phyloP scores from a whole-genome alignment of 106 monocot species.

The Iris macrosiphon region DNA sequence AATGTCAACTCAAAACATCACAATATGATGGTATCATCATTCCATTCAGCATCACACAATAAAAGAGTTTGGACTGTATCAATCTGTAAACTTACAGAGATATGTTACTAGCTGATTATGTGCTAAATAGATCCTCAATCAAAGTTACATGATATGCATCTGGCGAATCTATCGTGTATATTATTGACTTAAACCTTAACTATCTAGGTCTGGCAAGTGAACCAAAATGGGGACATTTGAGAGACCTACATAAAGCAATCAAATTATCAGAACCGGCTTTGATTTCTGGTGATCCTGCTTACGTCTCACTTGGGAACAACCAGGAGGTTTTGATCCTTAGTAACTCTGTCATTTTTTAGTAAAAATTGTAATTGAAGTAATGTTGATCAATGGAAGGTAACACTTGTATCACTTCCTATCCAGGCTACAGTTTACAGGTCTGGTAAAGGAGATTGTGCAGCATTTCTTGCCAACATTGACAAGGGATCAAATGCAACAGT shows the following conservation, averaged over 20 bases:
- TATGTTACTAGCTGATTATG: too few species aligned
- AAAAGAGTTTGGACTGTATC: too few species aligned
- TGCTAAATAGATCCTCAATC: too few species aligned
- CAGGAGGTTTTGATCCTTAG: conserved; percentile 47
- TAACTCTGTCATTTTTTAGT: background rate
- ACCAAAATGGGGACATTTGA: conserved; percentile 98
- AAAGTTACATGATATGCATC: background rate
- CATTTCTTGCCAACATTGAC: conserved; percentile 87
- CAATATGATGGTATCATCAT: too few species aligned
- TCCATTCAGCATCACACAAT: too few species aligned
- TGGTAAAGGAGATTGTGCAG: conserved; percentile 65
- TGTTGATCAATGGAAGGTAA: conserved; percentile 1
- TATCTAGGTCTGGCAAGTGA: conserved; percentile 70
- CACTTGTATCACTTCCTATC: conserved; percentile 5
- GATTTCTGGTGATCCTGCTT: conserved; percentile 60
- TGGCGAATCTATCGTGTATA: too few species aligned
- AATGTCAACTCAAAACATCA: too few species aligned
- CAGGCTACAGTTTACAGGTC: conserved; percentile 75
- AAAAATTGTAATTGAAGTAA: background rate
- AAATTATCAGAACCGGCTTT: conserved; percentile 76
- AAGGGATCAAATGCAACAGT: conserved; percentile 47
- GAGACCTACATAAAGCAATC: conserved; percentile 88
- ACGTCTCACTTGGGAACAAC: conserved; percentile 47
- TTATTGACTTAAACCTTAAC: too few species aligned
- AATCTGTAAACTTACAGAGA: too few species aligned